Evolutionary conservation across 2,329 filamentous ascomycete genomes (phyloP).

Genomic region (Phyllosticta citribraziliensis): DNA sequence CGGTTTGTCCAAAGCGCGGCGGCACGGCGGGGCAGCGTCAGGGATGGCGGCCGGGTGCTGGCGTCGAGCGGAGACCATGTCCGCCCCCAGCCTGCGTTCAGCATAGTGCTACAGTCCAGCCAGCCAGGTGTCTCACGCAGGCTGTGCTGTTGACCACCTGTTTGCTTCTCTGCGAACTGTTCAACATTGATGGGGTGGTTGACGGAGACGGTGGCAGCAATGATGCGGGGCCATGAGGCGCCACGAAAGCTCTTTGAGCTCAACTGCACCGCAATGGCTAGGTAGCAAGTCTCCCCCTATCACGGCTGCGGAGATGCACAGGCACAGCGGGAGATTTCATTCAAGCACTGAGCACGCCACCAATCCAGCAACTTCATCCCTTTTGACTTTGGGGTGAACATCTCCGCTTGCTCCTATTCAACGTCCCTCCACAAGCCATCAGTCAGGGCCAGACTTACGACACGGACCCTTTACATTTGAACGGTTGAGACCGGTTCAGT

Average conservation of each 20-base stretch:
- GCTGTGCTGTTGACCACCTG: neutral
- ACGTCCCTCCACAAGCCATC: too few relatives aligned
- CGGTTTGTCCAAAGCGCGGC: slow-evolving; percentile 4
- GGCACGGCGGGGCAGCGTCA: neutral
- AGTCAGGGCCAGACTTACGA: too few relatives aligned
- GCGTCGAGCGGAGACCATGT: neutral
- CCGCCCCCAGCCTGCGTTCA: neutral
- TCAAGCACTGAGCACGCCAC: too few relatives aligned
- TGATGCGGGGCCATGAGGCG: neutral
- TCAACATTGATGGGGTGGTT: neutral
- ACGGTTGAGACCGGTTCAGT: too few relatives aligned
- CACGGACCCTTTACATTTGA: too few relatives aligned
- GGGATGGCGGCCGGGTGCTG: slow-evolving; percentile 2
- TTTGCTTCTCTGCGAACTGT: neutral
- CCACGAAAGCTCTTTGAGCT: neutral
- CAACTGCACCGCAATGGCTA: neutral
- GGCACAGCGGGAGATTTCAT: too few relatives aligned
- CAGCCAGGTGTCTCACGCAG: neutral
- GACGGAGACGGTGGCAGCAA: neutral
- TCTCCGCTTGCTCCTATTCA: too few relatives aligned
- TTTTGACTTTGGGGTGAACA: too few relatives aligned
- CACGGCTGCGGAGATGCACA: too few relatives aligned
- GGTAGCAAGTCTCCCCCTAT: too few relatives aligned
- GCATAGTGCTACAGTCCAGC: neutral
- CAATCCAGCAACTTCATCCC: too few relatives aligned